Percentiles rank a stretch among this genome's conserved stretches.
Evolutionary conservation across 805 yeast genomes (phyloP).

Genomic region (Ogataea zsoltii): DNA sequence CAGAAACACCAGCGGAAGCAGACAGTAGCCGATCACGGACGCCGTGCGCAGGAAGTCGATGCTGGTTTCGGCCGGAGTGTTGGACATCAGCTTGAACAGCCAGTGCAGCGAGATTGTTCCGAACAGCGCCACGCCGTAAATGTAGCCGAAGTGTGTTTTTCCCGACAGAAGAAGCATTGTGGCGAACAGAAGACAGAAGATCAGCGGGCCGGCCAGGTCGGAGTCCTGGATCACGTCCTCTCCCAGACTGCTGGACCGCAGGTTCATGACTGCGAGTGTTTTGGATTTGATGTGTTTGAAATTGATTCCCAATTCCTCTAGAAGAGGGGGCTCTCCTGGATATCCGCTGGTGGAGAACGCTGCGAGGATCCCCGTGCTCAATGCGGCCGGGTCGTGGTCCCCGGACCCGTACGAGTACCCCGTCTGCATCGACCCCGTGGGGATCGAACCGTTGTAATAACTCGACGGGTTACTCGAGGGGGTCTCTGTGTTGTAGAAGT

Average conservation of each 20-base stretch:
- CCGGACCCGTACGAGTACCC: conserved; percentile 25
- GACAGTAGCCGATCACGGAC: conserved; percentile 90
- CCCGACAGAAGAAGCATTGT: conserved; percentile 81
- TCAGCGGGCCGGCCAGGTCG: conserved; percentile 92
- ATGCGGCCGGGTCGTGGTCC: conserved; percentile 37
- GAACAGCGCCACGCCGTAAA: conserved; percentile 91
- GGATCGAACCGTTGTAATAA: conserved; percentile 22
- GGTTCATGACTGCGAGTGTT: conserved; percentile 84
- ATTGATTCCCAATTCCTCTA: conserved; percentile 93
- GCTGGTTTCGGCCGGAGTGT: conserved; percentile 38
- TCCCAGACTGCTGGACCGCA: conserved; percentile 56
- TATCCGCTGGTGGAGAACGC: conserved; percentile 94
- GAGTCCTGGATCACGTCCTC: conserved; percentile 82
- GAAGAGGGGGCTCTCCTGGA: conserved; percentile 89
- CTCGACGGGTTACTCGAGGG: conserved; percentile 8
- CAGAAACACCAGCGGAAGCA: conserved; percentile 81
- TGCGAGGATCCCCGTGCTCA: conserved; percentile 78
- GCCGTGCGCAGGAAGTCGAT: conserved; percentile 72
- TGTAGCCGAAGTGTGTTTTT: conserved; percentile 94
- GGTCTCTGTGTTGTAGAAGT: conserved; percentile 15
- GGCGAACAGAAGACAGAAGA: conserved; percentile 87
- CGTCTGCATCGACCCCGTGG: conserved; percentile 33
- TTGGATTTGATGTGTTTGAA: conserved; percentile 82
- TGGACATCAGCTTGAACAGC: conserved; percentile 85
- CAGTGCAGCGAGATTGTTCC: conserved; percentile 86